A percentile compares a stretch with the other conserved stretches of the same genome.
Conservation (phyloP, 129 eudicot species). For the Artemisia annua region DNA sequence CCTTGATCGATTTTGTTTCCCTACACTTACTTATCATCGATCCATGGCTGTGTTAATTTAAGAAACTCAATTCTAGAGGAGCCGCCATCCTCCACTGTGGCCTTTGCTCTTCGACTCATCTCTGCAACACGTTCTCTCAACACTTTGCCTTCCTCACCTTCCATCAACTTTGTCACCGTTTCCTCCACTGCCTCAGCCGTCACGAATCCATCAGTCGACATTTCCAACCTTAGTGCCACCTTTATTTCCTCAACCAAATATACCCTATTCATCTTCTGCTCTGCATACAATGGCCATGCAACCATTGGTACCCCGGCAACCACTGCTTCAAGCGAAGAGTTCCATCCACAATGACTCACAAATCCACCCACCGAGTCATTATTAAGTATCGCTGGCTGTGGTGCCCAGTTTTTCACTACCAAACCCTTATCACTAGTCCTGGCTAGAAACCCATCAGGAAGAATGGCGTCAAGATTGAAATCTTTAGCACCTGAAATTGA, state of each 20-base stretch:
- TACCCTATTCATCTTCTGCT: conserved; percentile 49
- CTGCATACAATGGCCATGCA: conserved; percentile 63
- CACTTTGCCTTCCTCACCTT: conserved; percentile 13
- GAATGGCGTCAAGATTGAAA: conserved; percentile 36
- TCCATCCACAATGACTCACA: conserved; percentile 71
- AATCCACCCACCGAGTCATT: conserved; percentile 65
- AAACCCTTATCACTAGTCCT: conserved; percentile 44
- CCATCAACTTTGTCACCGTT: conserved; percentile 6
- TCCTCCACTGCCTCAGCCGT: neutral
- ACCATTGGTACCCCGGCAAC: neutral
- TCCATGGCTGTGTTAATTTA: neutral
- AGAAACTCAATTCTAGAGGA: neutral
- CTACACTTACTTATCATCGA: too few species aligned
- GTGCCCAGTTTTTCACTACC: conserved; percentile 59
- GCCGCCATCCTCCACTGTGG: neutral
- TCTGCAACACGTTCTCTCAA: conserved; percentile 8
- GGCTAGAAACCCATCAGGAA: conserved; percentile 49
- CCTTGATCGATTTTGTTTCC: too few species aligned
- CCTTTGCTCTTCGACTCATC: conserved; percentile 20
- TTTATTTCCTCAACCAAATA: conserved; percentile 47
- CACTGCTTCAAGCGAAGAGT: conserved; percentile 55
- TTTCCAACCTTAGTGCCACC: conserved; percentile 41
- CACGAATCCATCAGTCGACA: conserved; percentile 19
- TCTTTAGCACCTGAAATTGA: conserved; percentile 22
- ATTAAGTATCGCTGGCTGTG: conserved; percentile 42